These are phyloP conservation scores for Lachnellula willkommii DNA, from an alignment of 2,329 filamentous ascomycete genomes.

Conservation along the genomic window DNA sequence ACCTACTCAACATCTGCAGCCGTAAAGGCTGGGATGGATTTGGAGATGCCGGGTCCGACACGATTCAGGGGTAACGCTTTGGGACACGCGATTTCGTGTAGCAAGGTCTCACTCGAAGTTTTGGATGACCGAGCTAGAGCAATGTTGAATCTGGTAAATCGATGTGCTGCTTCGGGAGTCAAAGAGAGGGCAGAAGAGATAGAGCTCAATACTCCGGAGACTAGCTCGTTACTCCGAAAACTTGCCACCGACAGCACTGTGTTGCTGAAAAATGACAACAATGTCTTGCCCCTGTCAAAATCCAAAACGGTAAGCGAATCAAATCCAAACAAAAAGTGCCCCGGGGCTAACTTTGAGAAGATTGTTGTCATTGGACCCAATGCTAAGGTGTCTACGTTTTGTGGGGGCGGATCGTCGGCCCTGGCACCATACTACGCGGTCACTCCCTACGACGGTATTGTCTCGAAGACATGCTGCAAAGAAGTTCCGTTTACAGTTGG, in stretches of 20 bases:
- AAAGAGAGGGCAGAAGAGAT: slow-evolving; percentile 26
- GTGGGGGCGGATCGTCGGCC: slow-evolving; percentile 29
- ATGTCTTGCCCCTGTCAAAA: slow-evolving; percentile 52
- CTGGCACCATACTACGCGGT: slow-evolving; percentile 44
- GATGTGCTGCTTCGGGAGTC: slow-evolving; percentile 34
- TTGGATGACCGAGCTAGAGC: slow-evolving; percentile 25
- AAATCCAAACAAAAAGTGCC: not conserved
- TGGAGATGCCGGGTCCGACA: slow-evolving; percentile 55
- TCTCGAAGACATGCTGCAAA: slow-evolving; percentile 40
- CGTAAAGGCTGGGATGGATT: slow-evolving; percentile 47
- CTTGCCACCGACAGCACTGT: slow-evolving; percentile 57
- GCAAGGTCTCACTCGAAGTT: slow-evolving; percentile 22
- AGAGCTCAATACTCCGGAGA: slow-evolving; percentile 30
- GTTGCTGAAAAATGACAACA: slow-evolving; percentile 58
- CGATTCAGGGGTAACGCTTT: slow-evolving; percentile 25
- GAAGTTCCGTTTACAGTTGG: slow-evolving; percentile 51
- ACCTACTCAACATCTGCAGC: slow-evolving; percentile 50
- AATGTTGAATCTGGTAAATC: slow-evolving; percentile 25
- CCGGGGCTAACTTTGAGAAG: slow-evolving; percentile 20
- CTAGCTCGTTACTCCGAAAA: slow-evolving; percentile 44
- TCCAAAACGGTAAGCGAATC: slow-evolving; percentile 45
- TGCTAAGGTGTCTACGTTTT: slow-evolving; percentile 49
- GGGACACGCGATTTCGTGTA: slow-evolving; percentile 19
- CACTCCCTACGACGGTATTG: slow-evolving; percentile 67
- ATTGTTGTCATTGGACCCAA: slow-evolving; percentile 54